Evolutionary conservation across 495 filamentous ascomycete genomes (phyloP).

Genomic region (Umbilicaria muhlenbergii): DNA sequence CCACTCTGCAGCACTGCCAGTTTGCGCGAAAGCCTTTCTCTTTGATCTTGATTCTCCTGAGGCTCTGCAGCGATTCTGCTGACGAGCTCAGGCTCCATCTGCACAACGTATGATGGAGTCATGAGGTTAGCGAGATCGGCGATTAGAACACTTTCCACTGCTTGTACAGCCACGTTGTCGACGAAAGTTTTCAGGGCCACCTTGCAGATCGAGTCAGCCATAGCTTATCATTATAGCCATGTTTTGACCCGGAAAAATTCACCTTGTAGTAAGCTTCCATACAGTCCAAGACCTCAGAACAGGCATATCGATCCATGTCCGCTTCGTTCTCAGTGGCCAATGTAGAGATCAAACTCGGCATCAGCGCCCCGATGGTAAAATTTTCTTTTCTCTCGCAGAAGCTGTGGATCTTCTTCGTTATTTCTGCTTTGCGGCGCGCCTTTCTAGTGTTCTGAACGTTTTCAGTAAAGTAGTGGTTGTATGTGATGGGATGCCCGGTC

Average conservation of each 20-base stretch:
- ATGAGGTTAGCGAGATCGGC: conserved; percentile 11
- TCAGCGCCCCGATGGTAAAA: not conserved
- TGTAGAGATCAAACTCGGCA: not conserved
- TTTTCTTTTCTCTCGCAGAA: not conserved
- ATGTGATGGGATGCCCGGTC: conserved; percentile 26
- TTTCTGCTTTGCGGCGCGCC: conserved; percentile 7
- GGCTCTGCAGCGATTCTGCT: conserved; percentile 1
- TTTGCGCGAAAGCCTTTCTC: conserved; percentile 1
- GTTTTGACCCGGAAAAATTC: not conserved
- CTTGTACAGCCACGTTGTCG: conserved; percentile 16
- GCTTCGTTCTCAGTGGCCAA: conserved; percentile 1
- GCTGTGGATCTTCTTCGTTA: conserved; percentile 1
- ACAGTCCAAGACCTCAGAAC: conserved; percentile 10
- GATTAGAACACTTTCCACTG: conserved; percentile 14
- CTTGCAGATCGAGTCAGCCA: conserved; percentile 9
- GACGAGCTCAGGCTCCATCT: not conserved
- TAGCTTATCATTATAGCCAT: conserved; percentile 9
- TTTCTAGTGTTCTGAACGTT: conserved; percentile 14
- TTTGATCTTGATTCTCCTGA: not conserved
- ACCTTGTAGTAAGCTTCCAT: conserved; percentile 17
- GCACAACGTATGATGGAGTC: not conserved
- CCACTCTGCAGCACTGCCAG: conserved; percentile 1
- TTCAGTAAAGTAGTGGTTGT: conserved; percentile 20
- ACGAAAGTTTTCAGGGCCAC: conserved; percentile 18
- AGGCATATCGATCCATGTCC: conserved; percentile 10